A percentile compares a stretch with the other conserved stretches of the same genome.
These are phyloP conservation scores for Botryobasidium botryosum DNA, from an alignment of 768 basidiomycete genomes.

Conservation along the genomic window DNA sequence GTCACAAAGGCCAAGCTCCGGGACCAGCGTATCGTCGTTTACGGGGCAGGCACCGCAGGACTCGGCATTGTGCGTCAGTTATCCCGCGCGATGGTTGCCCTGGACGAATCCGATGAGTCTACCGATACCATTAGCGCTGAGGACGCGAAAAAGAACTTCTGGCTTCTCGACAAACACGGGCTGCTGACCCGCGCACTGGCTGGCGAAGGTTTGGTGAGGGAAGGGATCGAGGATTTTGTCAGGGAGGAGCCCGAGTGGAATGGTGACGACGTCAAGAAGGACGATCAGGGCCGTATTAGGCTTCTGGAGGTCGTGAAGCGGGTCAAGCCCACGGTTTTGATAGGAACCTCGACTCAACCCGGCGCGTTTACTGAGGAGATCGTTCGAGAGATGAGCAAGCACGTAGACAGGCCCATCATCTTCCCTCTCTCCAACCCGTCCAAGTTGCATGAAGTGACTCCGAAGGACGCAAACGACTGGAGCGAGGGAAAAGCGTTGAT, in stretches of 20 bases:
- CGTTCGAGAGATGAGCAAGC: slow-evolving; percentile 46
- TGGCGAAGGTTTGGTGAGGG: slow-evolving; percentile 27
- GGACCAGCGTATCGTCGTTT: slow-evolving; percentile 63
- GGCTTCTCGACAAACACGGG: slow-evolving; percentile 52
- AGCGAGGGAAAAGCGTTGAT: slow-evolving; percentile 62
- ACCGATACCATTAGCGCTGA: slow-evolving; percentile 27
- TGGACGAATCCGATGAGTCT: slow-evolving; percentile 20
- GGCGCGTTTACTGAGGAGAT: slow-evolving; percentile 68
- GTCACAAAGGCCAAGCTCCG: slow-evolving; percentile 46
- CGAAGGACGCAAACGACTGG: slow-evolving; percentile 58
- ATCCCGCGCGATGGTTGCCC: slow-evolving; percentile 51
- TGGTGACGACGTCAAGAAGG: slow-evolving; percentile 9
- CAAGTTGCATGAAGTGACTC: slow-evolving; percentile 54
- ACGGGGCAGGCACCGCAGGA: slow-evolving; percentile 71
- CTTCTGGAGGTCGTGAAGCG: slow-evolving; percentile 55
- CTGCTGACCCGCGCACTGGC: slow-evolving; percentile 36
- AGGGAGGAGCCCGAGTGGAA: slow-evolving; percentile 19
- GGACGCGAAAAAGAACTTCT: slow-evolving; percentile 52
- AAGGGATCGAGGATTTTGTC: slow-evolving; percentile 36
- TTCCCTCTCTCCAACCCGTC: slow-evolving; percentile 76
- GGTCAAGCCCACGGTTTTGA: slow-evolving; percentile 64
- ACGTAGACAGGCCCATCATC: slow-evolving; percentile 61
- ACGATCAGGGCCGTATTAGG: slow-evolving; percentile 32
- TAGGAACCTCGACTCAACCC: slow-evolving; percentile 65
- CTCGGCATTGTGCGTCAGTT: slow-evolving; percentile 64